Evolutionary conservation across 768 basidiomycete genomes (phyloP).

Genomic region (Pulveroboletus sp.): DNA sequence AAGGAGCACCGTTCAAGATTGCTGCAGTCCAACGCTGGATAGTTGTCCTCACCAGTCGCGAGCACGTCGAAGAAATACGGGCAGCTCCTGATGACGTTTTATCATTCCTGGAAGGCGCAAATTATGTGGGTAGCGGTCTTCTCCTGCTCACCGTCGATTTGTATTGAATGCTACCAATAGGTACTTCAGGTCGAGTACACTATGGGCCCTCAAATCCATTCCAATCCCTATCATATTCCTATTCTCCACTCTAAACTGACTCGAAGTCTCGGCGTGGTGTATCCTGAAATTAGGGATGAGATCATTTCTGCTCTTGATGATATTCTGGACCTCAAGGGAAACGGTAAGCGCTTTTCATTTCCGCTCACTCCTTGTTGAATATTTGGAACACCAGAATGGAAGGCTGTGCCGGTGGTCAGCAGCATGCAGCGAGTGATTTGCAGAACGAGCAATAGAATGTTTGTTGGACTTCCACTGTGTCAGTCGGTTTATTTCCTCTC

Average conservation of each 20-base stretch:
- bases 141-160: no score
- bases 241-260: constrained; percentile 32
- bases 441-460: constrained; percentile 42
- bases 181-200: constrained; percentile 36
- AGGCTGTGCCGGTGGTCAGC: constrained; percentile 24
- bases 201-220: constrained; percentile 29
- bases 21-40: constrained; percentile 9
- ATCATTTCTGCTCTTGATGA: constrained; percentile 38
- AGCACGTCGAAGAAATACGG: constrained; percentile 38
- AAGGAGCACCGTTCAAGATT: constrained; percentile 30
- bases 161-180: constrained; percentile 20
- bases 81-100: constrained; percentile 38
- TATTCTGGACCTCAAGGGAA: constrained; percentile 24
- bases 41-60: constrained; percentile 16
- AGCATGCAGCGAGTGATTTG: constrained; percentile 36
- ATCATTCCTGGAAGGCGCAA: constrained; percentile 30
- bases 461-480: constrained; percentile 50
- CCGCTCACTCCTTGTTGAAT: neutral
- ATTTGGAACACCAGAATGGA: constrained; percentile 36
- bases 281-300: constrained; percentile 44
- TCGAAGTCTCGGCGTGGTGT: constrained; percentile 36
- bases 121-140: constrained; percentile 28
- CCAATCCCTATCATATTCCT: constrained; percentile 29
- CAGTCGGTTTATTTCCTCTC: neutral
- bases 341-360: constrained; percentile 5